A percentile compares a stretch with the other conserved stretches of the same genome.
These are phyloP conservation scores for Allium cepa DNA, from an alignment of 106 monocot species.

Conservation along the genomic window DNA sequence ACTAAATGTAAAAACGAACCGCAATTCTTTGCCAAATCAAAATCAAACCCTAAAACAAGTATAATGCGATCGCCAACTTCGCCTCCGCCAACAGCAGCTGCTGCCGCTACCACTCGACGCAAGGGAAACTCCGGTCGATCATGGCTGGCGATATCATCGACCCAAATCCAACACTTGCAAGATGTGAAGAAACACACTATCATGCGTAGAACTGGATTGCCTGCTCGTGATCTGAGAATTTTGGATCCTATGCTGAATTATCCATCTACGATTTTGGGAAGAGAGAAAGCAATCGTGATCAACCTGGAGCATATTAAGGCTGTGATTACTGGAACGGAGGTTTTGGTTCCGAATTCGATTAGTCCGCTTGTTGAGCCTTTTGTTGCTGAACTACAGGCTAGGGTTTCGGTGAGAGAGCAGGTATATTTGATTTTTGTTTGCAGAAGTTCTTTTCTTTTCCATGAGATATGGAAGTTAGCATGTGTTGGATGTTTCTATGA, in stretches of 20 bases:
- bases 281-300: constrained; percentile 59
- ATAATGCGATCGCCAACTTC: neutral
- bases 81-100: neutral
- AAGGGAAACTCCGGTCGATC: constrained; percentile 24
- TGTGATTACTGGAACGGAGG: constrained; percentile 55
- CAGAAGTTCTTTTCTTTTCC: neutral
- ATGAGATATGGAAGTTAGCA: too few species aligned
- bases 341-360: constrained; percentile 40
- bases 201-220: constrained; percentile 54
- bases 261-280: constrained; percentile 50
- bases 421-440: neutral
- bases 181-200: constrained; percentile 58
- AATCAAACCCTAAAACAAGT: too few species aligned
- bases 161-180: constrained; percentile 23
- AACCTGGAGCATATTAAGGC: constrained; percentile 62
- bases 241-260: constrained; percentile 61
- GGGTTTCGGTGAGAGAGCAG: constrained; percentile 22
- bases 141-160: constrained; percentile 45
- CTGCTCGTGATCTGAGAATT: constrained; percentile 49
- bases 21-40: too few species aligned
- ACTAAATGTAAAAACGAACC: too few species aligned
- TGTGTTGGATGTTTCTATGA: too few species aligned
- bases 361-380: constrained; percentile 37
- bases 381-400: constrained; percentile 31
- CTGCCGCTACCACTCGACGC: constrained; percentile 8